Conservation (phyloP, 2,329 filamentous ascomycete genomes). For the Xylariomycetidae sp. region DNA sequence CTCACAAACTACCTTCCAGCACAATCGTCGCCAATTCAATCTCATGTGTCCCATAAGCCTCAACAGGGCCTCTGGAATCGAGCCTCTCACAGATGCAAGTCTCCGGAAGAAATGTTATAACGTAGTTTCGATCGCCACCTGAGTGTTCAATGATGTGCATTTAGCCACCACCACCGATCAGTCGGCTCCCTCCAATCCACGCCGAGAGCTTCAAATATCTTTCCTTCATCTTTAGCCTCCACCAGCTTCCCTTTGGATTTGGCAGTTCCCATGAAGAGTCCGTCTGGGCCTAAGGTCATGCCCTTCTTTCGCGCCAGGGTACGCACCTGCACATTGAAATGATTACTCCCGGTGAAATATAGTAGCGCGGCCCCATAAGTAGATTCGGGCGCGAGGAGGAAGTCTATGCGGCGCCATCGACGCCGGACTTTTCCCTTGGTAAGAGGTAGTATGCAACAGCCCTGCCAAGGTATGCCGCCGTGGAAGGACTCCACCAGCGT, state of each 20-base stretch:
- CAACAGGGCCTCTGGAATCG: no score
- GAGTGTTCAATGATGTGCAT: no score
- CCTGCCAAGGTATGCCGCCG: slow-evolving; percentile 79
- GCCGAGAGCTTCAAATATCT: slow-evolving; percentile 75
- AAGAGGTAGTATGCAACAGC: slow-evolving; percentile 67
- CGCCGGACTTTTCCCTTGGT: slow-evolving; percentile 28
- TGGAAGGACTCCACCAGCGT: slow-evolving; percentile 55
- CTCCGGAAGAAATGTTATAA: no score
- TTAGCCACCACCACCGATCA: slow-evolving; percentile 75
- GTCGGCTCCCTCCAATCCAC: slow-evolving; percentile 80
- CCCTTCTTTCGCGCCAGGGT: slow-evolving; percentile 74
- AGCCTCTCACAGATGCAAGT: no score
- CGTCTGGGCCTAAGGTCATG: slow-evolving; percentile 70
- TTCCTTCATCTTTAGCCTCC: slow-evolving; percentile 70
- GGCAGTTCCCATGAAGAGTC: no score
- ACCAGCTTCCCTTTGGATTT: no score
- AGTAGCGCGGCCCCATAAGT: slow-evolving; percentile 81
- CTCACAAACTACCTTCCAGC: no score
- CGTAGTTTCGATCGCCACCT: no score
- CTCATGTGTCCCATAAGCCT: no score
- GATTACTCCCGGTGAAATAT: slow-evolving; percentile 95
- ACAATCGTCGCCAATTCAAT: no score
- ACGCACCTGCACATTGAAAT: slow-evolving; percentile 85
- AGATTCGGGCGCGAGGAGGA: slow-evolving; percentile 73
- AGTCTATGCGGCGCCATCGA: slow-evolving; percentile 77